Evolutionary conservation across 2,329 filamentous ascomycete species (phyloP).

Genomic region (Xylariomycetidae sp.): DNA sequence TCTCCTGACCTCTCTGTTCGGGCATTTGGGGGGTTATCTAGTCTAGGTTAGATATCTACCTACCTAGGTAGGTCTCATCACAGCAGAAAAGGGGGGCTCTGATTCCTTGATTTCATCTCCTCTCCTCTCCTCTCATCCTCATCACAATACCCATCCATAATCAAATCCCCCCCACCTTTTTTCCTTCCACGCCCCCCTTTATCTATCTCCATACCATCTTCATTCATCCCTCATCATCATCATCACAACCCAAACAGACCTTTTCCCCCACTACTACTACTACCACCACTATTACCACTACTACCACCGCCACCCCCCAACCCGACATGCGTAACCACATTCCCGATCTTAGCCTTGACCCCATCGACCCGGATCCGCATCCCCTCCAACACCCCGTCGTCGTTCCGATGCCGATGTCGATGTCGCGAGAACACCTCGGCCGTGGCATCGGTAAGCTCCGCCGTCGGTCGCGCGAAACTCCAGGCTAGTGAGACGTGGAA

Average conservation of each 20-base stretch:
- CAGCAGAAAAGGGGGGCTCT: no score
- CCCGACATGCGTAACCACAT: constrained; percentile 52
- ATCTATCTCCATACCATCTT: no score
- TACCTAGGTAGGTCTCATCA: no score
- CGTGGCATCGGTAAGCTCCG: constrained; percentile 36
- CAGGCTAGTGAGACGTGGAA: constrained; percentile 93
- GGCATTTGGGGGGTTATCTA: no score
- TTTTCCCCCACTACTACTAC: background rate
- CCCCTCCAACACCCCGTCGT: constrained; percentile 25
- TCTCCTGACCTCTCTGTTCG: no score
- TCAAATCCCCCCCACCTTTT: no score
- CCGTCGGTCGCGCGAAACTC: constrained; percentile 56
- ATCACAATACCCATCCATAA: no score
- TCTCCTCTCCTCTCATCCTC: no score
- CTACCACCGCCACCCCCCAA: constrained; percentile 19
- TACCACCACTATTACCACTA: background rate
- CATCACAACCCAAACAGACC: constrained; percentile 12
- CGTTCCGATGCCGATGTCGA: background rate
- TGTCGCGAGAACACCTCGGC: constrained; percentile 17
- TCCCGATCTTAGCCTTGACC: constrained; percentile 73
- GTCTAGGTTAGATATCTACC: no score
- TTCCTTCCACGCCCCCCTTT: no score
- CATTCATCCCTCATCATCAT: no score
- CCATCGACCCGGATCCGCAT: constrained; percentile 52
- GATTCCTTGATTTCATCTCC: no score